Evolutionary conservation across 768 basidiomycete genomes (phyloP).

Genomic region (Leccinum fibrillosum): DNA sequence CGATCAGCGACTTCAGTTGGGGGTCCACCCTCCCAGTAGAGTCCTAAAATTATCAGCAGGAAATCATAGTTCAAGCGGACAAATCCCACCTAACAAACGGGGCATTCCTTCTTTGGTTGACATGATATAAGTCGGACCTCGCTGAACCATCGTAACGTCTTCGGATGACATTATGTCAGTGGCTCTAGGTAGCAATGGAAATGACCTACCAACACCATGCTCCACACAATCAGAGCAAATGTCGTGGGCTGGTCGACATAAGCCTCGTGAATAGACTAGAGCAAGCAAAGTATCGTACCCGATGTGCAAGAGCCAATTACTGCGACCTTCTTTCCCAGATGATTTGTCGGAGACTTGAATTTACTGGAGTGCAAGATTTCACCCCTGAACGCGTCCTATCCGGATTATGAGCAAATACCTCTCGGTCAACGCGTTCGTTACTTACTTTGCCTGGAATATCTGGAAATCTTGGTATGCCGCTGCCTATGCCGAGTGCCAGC

Average conservation of each 20-base stretch:
- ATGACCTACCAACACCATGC: constrained; percentile 41
- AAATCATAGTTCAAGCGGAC: constrained; percentile 13
- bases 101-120: constrained; percentile 39
- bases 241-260: constrained; percentile 40
- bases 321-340: constrained; percentile 65
- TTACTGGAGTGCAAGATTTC: constrained; percentile 55
- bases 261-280: background rate
- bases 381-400: constrained; percentile 59
- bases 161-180: background rate
- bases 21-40: constrained; percentile 45
- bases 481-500: constrained; percentile 47
- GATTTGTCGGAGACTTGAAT: constrained; percentile 54
- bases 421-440: background rate
- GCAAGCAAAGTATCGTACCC: constrained; percentile 32
- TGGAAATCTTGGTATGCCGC: constrained; percentile 43
- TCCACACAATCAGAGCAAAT: constrained; percentile 45
- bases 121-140: constrained; percentile 54
- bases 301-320: constrained; percentile 69
- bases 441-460: constrained; percentile 42
- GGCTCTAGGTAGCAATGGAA: background rate
- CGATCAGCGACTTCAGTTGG: constrained; percentile 54
- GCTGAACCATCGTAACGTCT: constrained; percentile 50
- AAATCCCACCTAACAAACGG: constrained; percentile 16
- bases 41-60: constrained; percentile 14
- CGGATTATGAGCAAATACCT: background rate